Base-by-base conservation (phyloP, 116 monocot genomes). In the Iris pallida region DNA sequence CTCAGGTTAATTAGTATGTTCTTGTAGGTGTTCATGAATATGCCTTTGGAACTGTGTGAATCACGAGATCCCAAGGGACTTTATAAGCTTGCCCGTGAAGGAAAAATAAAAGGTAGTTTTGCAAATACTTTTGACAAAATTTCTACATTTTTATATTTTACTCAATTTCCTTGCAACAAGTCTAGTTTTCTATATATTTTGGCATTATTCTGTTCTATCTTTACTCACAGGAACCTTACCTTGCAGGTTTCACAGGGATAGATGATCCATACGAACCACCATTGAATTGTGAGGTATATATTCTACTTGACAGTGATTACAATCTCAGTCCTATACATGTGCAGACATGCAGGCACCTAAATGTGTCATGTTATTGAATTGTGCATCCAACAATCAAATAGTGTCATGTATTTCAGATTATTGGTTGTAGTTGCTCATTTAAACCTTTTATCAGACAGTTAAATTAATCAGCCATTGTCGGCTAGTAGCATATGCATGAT, bases 31-130 rank as follows among this genome's bases (percentile, higher is more conserved):
- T 94, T 68, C 87, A 73, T 94, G 90, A 85, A 94, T 73, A 94
- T 90, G 76, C 82, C 94, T 42, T 73, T 90, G 46, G 85, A 94
- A 69, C 40, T 94, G n/a, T 94, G 94, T 73, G 94, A 94, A 75
- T 55, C 76, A 49, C 85, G 94, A 69, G 94, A 94, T 70, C 80
- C 90, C n/a, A 94, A 94, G 55, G 94, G 94, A 55, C 87, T 94
- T 57, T 92, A 92, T 79, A 88, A 88, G 67, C 92, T 92, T 73
- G 92, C 88, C 47, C 85, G 92, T 69, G 86, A 73, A 45, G 92
- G 92, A 69, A 88, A 88, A 65, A 92, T 92, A 30, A 88, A 88
- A 81, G 88, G 92, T 83, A 66, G 45, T 2, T 69, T 63, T 61
- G 8, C 6, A 20, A 13, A 2, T 16, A 30, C 66, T 13, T 66